These are phyloP conservation scores for Cutaneotrichosporon dermatis DNA, from an alignment of 1,284 basidiomycete species.

Conservation along the genomic window DNA sequence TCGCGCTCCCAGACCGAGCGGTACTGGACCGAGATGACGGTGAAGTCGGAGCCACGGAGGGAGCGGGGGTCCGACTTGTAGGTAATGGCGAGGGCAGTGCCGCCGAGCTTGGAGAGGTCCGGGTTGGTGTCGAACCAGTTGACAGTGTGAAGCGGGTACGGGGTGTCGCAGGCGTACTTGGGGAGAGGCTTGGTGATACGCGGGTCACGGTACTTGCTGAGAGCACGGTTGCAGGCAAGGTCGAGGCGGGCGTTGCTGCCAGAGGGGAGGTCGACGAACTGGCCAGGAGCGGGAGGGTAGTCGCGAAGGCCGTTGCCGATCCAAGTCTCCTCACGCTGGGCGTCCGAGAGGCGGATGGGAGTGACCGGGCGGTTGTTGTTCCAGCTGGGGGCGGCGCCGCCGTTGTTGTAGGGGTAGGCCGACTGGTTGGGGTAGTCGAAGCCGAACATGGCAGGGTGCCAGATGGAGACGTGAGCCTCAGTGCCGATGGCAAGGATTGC, in stretches of 20 bases:
- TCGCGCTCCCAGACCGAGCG: constrained; percentile 26
- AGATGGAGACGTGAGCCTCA: constrained; percentile 5
- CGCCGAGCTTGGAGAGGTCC: constrained; percentile 6
- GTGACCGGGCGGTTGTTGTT: not conserved
- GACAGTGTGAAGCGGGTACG: constrained; percentile 5
- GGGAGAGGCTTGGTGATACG: not conserved
- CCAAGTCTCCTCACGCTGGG: constrained; percentile 10
- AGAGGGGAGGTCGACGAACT: constrained; percentile 6
- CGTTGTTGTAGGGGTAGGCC: constrained; percentile 1
- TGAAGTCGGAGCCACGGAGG: constrained; percentile 62
- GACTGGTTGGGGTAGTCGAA: constrained; percentile 6
- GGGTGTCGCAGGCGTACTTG: not conserved
- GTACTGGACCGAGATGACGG: constrained; percentile 66
- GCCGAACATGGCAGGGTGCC: constrained; percentile 13
- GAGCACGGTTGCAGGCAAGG: constrained; percentile 10
- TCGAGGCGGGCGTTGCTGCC: constrained; percentile 6
- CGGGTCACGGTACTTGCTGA: constrained; percentile 1
- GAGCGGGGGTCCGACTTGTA: constrained; percentile 8
- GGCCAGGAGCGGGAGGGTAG: constrained; percentile 1
- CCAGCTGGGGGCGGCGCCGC: not conserved
- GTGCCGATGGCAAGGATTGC: not conserved
- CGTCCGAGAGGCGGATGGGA: constrained; percentile 1
- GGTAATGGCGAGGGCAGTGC: constrained; percentile 15
- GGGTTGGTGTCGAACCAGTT: constrained; percentile 1
- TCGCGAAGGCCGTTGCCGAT: constrained; percentile 1